Base-by-base conservation (phyloP, 116 monocot species). In the Cymodocea nodosa region DNA sequence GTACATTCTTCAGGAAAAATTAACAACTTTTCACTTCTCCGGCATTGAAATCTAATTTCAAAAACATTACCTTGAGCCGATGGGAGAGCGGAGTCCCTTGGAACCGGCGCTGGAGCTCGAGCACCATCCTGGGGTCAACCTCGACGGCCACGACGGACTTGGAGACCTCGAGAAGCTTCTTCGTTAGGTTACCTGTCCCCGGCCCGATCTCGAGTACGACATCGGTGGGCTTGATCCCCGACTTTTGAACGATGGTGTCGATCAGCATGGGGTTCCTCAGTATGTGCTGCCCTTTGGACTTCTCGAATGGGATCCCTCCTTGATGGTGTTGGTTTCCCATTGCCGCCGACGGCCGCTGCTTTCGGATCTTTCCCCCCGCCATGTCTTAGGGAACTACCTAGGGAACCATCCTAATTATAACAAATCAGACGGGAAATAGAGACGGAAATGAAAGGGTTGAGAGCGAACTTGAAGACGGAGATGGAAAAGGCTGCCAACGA, bases 221-320 rank as follows among this genome's bases (percentile, higher is more conserved):
- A 50, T 95, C 95, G 15, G 90, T 95, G 65, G 95, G 73, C 63
- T 90, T 85, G 74, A 95, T 87, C 20, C 95, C 87, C 4, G 90
- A 77, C 62, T 95, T 90, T 76, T 85, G 74, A 18, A 95, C 87
- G 66, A 95, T 95, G 53, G 81, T 60, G 2, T 95, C 90, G 11
- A 95, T 83, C 12, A 95, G 59, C 83, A 80, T 76, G 9, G 95
- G 95, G 65, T 95, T 95, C 74, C 78, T 85, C 57, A 95, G 78
- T 18, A 95, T 95, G 62, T 90, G 95, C 82, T 95, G 95, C 23
- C 95, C 90, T 75, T 90, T 95, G 50, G 87, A 87, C 65, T 95
- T 90, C 78, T 87, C 87, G 74, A 87, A 95, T 2, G 87, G 79
- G 53, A 95, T 69, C 0, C 95, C 95, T 12, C 90, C 95, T 64